A percentile compares a stretch with the other conserved stretches of the same genome.
Evolutionary conservation across 1,284 basidiomycete species (phyloP).

Genomic region (Naganishia cerealis): DNA sequence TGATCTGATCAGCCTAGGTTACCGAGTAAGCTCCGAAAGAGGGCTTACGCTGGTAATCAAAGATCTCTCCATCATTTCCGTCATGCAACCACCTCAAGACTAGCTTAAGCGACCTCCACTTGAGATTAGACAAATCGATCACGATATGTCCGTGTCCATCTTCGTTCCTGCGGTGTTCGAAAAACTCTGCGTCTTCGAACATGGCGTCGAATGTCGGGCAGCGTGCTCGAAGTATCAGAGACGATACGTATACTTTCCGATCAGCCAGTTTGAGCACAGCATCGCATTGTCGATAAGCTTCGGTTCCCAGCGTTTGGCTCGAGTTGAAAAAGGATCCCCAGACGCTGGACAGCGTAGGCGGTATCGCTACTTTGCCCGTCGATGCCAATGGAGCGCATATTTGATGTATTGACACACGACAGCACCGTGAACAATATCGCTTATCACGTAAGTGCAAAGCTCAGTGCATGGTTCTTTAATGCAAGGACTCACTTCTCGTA

Average conservation of each 20-base stretch:
- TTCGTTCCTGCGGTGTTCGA: constrained; percentile 61
- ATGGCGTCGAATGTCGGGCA: constrained; percentile 85
- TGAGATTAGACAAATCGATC: constrained; percentile 72
- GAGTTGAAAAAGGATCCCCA: constrained; percentile 52
- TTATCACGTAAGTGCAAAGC: constrained; percentile 3
- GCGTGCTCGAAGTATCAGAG: constrained; percentile 73
- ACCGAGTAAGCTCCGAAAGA: constrained; percentile 5
- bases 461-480: background rate
- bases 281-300: constrained; percentile 57
- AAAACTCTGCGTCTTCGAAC: constrained; percentile 83
- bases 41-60: constrained; percentile 65
- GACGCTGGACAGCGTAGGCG: constrained; percentile 46
- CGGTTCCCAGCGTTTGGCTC: constrained; percentile 40
- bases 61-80: constrained; percentile 71
- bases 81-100: constrained; percentile 78
- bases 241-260: constrained; percentile 68
- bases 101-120: constrained; percentile 72
- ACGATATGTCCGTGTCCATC: constrained; percentile 59
- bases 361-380: constrained; percentile 45
- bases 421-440: constrained; percentile 12
- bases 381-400: constrained; percentile 56
- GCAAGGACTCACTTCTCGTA: background rate
- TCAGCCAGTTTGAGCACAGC: constrained; percentile 75
- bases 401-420: constrained; percentile 80
- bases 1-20: constrained; percentile 1